A percentile compares a stretch with the other conserved stretches of the same genome.
These are phyloP conservation scores for Viola pubescens DNA, from an alignment of 441 rosid genomes.

Conservation along the genomic window DNA sequence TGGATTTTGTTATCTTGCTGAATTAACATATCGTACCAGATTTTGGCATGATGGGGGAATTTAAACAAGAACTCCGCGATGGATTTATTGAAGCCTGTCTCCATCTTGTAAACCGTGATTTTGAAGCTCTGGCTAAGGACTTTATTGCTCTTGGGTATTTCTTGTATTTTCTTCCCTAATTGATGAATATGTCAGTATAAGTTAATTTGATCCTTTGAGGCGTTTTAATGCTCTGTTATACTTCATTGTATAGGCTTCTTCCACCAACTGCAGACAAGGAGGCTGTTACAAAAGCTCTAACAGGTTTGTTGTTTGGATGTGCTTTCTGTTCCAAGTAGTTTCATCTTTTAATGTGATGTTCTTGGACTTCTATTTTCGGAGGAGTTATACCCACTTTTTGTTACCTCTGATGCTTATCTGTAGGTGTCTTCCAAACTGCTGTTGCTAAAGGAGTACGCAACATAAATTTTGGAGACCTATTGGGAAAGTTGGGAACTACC, in stretches of 20 bases:
- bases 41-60: conserved; percentile 99
- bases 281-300: conserved; percentile 83
- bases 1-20: too few relatives aligned
- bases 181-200: background rate
- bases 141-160: conserved; percentile 88
- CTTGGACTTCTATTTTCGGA: too few relatives aligned
- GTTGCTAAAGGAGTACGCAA: conserved; percentile 77
- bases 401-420: conserved; percentile 11
- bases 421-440: conserved; percentile 79
- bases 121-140: conserved; percentile 78
- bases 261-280: conserved; percentile 77
- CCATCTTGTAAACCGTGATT: conserved; percentile 95
- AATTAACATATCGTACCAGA: conserved; percentile 44
- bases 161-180: conserved; percentile 11
- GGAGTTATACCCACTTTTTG: too few relatives aligned
- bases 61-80: conserved; percentile 80
- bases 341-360: too few relatives aligned
- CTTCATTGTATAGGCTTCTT: conserved; percentile 54
- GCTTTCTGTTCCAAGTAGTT: conserved; percentile 6
- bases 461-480: conserved; percentile 88
- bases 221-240: conserved; percentile 9
- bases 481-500: conserved; percentile 80
- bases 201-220: background rate
- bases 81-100: conserved; percentile 96
- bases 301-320: conserved; percentile 38